Percentiles rank a stretch among this genome's conserved stretches.
These are phyloP conservation scores for Saturnispora silvae DNA, from an alignment of 805 yeast species.

Conservation along the genomic window DNA sequence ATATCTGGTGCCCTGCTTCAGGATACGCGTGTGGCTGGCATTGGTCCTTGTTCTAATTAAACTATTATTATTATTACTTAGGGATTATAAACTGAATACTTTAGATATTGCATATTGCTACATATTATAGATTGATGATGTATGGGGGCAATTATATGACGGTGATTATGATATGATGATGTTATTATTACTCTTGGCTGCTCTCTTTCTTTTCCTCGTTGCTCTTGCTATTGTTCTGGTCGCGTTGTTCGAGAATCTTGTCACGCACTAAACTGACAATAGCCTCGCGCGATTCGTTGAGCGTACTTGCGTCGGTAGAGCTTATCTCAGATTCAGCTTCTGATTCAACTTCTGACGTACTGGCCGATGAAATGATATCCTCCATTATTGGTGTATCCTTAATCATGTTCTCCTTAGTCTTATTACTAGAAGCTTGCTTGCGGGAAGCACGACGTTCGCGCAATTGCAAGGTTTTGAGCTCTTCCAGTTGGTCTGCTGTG, in stretches of 20 bases:
- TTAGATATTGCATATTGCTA: too few species aligned
- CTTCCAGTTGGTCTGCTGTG: constrained; percentile 41
- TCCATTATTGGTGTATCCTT: constrained; percentile 44
- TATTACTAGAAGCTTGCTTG: constrained; percentile 13
- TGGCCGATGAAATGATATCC: constrained; percentile 28
- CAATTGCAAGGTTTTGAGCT: constrained; percentile 36
- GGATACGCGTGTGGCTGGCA: too few species aligned
- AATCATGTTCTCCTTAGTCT: constrained; percentile 30
- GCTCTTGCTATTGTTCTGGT: too few species aligned
- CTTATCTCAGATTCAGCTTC: constrained; percentile 19
- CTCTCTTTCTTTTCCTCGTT: too few species aligned
- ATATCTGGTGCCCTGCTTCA: too few species aligned
- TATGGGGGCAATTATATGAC: too few species aligned
- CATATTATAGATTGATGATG: too few species aligned
- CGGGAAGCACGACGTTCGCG: constrained; percentile 31
- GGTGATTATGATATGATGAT: too few species aligned
- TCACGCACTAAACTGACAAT: constrained; percentile 6
- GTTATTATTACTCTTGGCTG: too few species aligned
- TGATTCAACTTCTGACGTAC: constrained; percentile 24
- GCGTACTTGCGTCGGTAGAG: constrained; percentile 11
- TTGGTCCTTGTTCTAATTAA: too few species aligned
- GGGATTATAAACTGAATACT: too few species aligned
- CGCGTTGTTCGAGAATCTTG: constrained; percentile 1
- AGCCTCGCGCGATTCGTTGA: constrained; percentile 4
- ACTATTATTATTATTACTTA: too few species aligned